Base-by-base conservation (phyloP, 306 rosid species). In the Inga laurina region DNA sequence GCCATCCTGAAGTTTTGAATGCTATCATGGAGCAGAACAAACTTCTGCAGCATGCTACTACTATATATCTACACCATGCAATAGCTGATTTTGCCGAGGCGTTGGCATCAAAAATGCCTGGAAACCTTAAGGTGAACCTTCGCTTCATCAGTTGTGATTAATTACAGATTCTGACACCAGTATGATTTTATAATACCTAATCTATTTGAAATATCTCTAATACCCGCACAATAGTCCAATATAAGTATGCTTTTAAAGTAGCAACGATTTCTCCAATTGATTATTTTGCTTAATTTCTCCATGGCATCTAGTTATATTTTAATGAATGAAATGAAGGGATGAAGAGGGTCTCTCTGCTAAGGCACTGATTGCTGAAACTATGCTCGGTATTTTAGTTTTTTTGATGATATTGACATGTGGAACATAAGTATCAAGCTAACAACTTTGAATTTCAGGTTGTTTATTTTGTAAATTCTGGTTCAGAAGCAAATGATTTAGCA, bases 401-500 rank as follows among this genome's bases (percentile, higher is more conserved):
- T 80, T 18, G 67, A 77, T 79, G 76, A 77, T 22, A 19, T 80
- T 80, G 70, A 46, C 16, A 56, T 71, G 72, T 39, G 32, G 35
- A 73, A 30, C 39, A 59, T 83, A 80, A 75, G 73, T 22, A 41
- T 84, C 72, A 65, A 65, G 24, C 22, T 27, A 74, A 14, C 65
- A 43, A 46, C 34, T 83, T 61, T 61, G 5, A 67, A 66, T 77
- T 91, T 86, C 91, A 95, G 98, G 98, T 95, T 70, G 97, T 95
- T 32, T 93, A 91, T 84, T 92, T 95, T 85, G 98, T 95, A 13
- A 95, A 95, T 87, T 95, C 98, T 21, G 98, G 98, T 76, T 79
- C 95, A 35, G 98, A 95, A 83, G 98, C 98, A 43, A 95, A 95
- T 83, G 98, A 95, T 81, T 86, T 95, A 72, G 98, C 98, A 57